Evolutionary conservation across 164 flowering plant species (phyloP).

Genomic region (Amborella trichopoda): DNA sequence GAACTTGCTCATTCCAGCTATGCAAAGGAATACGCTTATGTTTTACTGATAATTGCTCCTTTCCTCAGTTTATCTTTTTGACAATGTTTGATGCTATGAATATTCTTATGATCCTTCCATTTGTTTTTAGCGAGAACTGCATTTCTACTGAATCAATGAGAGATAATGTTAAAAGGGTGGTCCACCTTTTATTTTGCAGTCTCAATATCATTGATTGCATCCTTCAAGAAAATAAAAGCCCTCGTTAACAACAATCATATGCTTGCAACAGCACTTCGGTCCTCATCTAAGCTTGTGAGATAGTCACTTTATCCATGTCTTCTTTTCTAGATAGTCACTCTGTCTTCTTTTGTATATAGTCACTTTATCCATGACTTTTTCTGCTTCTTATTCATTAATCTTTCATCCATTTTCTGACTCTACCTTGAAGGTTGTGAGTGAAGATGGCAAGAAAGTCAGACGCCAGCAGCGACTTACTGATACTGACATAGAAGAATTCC

Average conservation of each 20-base stretch:
- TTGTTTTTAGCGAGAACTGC: too few species aligned
- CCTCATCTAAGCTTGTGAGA: conserved; percentile 80
- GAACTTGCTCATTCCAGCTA: too few species aligned
- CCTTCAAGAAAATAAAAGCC: conserved; percentile 78
- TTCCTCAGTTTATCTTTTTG: too few species aligned
- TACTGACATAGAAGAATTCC: conserved; percentile 82
- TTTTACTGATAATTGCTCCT: too few species aligned
- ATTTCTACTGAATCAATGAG: too few species aligned
- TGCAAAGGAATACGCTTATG: too few species aligned
- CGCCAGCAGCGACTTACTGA: conserved; percentile 65
- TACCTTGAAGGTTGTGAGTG: conserved; percentile 48
- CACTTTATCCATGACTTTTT: background rate
- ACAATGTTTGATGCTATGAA: too few species aligned
- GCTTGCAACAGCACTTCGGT: conserved; percentile 58
- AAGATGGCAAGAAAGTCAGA: conserved; percentile 73
- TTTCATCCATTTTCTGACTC: background rate
- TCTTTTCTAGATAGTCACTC: background rate
- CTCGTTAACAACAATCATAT: conserved; percentile 37
- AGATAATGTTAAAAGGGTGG: too few species aligned
- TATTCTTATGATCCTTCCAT: too few species aligned
- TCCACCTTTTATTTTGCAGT: conserved; percentile 28
- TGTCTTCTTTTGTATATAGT: background rate
- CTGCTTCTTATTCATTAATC: background rate
- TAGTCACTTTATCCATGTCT: background rate
- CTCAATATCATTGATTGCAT: conserved; percentile 64